Evolutionary conservation across 768 basidiomycete species (phyloP), one percentile per base, ranked within the genome.

Genomic region (Candolleomyces aberdarensis): DNA sequence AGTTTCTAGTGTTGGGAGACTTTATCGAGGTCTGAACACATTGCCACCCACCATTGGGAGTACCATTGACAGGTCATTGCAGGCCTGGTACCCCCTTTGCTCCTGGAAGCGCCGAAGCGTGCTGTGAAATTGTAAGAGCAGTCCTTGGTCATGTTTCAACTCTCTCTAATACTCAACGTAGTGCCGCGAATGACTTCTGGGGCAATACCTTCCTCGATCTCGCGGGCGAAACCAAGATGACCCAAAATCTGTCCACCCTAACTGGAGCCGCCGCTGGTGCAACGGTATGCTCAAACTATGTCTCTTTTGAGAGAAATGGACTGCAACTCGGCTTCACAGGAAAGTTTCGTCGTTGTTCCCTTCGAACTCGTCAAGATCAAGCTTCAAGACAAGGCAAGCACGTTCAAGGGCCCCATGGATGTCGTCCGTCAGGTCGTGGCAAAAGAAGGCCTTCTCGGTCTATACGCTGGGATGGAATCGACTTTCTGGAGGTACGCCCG

Each of bases 21-120:
- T 99, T 59, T 99, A 99, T 77, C 83, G 96, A 79, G 97, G 89
- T 90, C 68, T 31, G 43, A 43, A 51, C 52, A 26, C 39, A 19
- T n/a, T 54, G 44, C 59, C 57, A 2, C 22, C 56, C 7, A 22
- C 22, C 13, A 20, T 10, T 19, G 19, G 46, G n/a, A 46, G 47
- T 10, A 44, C 9, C n/a, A 62, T 52, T 17, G 43, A 56, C 15
- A 32, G 47, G 44, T 59, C 43, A 14, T 20, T 57, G 26, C 56
- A 91, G 89, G 96, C 66, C 86, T 99, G 61, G 88, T 95, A n/a
- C 94, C 97, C 10, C 97, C 97, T 17, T 75, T 99, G 10, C 84
- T 98, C 68, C 78, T 99, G 49, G 97, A 99, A 75, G 97, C 97
- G 15, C 97, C 97, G 1, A 99, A 99, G 78, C 88, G 97, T 75